Percentiles rank a stretch among this genome's conserved stretches.
Evolutionary conservation across 208 protist species (phyloP).

Genomic region (Herpetomonas samuelpessoai): DNA sequence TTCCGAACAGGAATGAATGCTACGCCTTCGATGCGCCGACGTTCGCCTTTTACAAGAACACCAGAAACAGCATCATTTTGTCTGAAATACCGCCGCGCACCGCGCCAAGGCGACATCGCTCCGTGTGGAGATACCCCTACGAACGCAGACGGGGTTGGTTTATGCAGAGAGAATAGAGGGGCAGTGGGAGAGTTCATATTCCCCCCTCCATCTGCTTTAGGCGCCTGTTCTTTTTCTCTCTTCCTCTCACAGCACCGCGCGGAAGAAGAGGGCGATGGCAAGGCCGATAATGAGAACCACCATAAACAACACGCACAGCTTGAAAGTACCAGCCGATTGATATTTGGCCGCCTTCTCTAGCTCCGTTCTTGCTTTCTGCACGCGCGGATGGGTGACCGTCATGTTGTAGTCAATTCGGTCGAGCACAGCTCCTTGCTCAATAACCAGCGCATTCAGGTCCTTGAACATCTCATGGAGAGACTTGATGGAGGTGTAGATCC

Average conservation of each 20-base stretch:
- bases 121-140: too few species aligned
- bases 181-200: too few species aligned
- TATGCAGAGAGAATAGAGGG: too few species aligned
- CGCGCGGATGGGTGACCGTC: conserved; percentile 81
- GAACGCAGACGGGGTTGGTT: too few species aligned
- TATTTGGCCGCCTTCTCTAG: conserved; percentile 90
- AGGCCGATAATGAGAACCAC: conserved; percentile 87
- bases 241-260: conserved; percentile 42
- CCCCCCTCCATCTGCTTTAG: too few species aligned
- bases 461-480: conserved; percentile 94
- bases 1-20: too few species aligned
- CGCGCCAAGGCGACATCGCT: too few species aligned
- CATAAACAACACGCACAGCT: conserved; percentile 91
- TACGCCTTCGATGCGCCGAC: too few species aligned
- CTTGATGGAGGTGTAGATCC: conserved; percentile 92
- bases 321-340: conserved; percentile 85
- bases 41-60: too few species aligned
- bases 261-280: conserved; percentile 85
- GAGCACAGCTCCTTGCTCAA: conserved; percentile 93
- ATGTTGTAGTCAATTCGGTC: conserved; percentile 97
- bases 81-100: too few species aligned
- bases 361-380: conserved; percentile 79
- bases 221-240: background rate
- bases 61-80: too few species aligned
- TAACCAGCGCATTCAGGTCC: conserved; percentile 91